Evolutionary conservation across 2,329 filamentous ascomycete species (phyloP).

Genomic region (Diaporthe longicolla): DNA sequence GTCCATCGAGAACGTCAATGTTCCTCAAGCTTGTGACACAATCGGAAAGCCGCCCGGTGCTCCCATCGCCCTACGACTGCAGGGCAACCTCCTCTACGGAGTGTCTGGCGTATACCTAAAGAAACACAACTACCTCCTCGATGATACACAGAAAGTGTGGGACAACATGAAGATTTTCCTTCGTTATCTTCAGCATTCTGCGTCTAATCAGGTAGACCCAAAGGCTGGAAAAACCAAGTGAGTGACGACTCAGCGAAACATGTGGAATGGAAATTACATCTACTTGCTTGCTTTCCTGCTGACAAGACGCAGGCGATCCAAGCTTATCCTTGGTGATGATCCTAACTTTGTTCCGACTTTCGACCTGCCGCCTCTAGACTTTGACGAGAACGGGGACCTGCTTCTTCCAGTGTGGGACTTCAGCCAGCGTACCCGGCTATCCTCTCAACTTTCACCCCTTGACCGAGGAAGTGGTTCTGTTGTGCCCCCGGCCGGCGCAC

Average conservation of each 20-base stretch:
- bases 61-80: constrained; percentile 90
- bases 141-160: constrained; percentile 82
- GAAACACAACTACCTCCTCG: constrained; percentile 88
- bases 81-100: constrained; percentile 89
- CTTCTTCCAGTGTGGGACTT: constrained; percentile 47
- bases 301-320: constrained; percentile 71
- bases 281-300: constrained; percentile 20
- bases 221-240: constrained; percentile 81
- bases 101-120: constrained; percentile 88
- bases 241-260: constrained; percentile 46
- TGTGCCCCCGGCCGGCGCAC: constrained; percentile 48
- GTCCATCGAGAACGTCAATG: constrained; percentile 88
- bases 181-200: constrained; percentile 60
- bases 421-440: constrained; percentile 56
- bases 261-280: too few species aligned
- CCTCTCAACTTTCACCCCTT: constrained; percentile 63
- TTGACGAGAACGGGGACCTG: constrained; percentile 55
- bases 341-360: constrained; percentile 82
- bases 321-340: constrained; percentile 85
- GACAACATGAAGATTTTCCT: constrained; percentile 80
- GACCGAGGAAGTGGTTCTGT: constrained; percentile 51
- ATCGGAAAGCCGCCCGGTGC: constrained; percentile 83
- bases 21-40: constrained; percentile 88
- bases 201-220: constrained; percentile 74
- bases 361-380: constrained; percentile 70